Evolutionary conservation across 2,329 filamentous ascomycete genomes (phyloP), one percentile per base, ranked within the genome.

Genomic region (Colletotrichum zoysiae): DNA sequence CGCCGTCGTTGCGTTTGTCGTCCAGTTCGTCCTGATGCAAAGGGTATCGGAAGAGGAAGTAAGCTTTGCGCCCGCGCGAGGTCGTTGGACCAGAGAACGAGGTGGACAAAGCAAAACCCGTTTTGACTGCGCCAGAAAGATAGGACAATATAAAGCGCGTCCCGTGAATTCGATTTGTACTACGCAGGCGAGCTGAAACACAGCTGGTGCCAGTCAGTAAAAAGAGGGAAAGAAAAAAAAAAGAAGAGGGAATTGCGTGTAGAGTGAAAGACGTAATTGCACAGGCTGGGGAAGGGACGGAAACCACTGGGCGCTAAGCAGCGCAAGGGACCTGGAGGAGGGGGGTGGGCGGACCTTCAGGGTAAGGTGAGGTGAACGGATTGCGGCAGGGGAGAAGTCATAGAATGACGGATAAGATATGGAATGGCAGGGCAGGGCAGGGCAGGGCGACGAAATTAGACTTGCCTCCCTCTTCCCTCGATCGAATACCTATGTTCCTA

Each of bases 281-380:
- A 58, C 65, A 55, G 69, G 69, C 65, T 68, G 69, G 69, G 65
- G 51, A 68, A 58, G 65, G 26, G 58, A 68, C 68, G 63, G 68
- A 44, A 30, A 44, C 48, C 58, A 53, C 53, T 62, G 40, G 51
- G 42, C 57, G 68, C 56, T 42, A 67, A 33, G 48, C 35, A 40
- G 50, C 38, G 58, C 58, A 67, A 71, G 69, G 65, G 69, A 59
- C 69, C 53, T 68, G 50, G 42, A 46, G 23, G 16, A 23, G 40
- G 62, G 20, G 42, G 51, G 12, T 30, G 35, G 20, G 53, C 46
- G 33, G 53, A 23, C 20, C 53, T 56, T 56, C 53, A 61, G 58
- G 58, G 40, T 61, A 44, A 66, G 46, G 67, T 46, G 51, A 44
- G 51, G 46, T 63, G 35, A 63, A 44, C 18, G 23, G n/a, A 20